Percentiles rank a stretch among this genome's conserved stretches.
Evolutionary conservation across 371 early-diverging fungal species (phyloP).

Genomic region (Thermomucor indicae-seudaticae): DNA sequence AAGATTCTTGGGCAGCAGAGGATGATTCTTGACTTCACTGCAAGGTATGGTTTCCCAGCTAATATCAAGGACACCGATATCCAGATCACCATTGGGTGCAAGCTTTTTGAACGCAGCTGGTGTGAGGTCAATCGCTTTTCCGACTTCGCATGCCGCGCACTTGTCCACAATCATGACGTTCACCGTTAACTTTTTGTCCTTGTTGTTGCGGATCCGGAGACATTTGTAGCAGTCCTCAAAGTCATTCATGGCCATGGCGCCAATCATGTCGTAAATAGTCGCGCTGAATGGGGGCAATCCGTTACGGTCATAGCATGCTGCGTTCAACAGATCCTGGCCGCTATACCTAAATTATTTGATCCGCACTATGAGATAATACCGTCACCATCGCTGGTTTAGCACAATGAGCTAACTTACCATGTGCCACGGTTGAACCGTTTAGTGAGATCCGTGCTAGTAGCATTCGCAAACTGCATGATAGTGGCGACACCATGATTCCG

Average conservation of each 20-base stretch:
- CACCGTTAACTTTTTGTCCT: conserved; percentile 26
- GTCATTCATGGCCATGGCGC: conserved; percentile 49
- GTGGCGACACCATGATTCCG: too few species aligned
- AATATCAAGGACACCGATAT: conserved; percentile 41
- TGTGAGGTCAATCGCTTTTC: conserved; percentile 41
- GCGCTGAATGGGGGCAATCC: conserved; percentile 39
- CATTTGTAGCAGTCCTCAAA: conserved; percentile 50
- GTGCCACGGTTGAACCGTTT: conserved; percentile 41
- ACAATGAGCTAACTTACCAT: conserved; percentile 26
- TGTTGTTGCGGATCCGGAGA: conserved; percentile 43
- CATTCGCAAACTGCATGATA: conserved; percentile 22
- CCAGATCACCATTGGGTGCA: conserved; percentile 27
- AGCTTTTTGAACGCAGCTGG: conserved; percentile 40
- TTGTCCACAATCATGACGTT: conserved; percentile 44
- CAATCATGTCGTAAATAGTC: conserved; percentile 36
- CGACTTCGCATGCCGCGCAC: conserved; percentile 40
- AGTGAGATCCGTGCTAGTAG: conserved; percentile 12
- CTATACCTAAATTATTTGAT: conserved; percentile 36
- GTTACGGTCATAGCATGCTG: conserved; percentile 47
- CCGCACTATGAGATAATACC: too few species aligned
- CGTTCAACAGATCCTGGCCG: conserved; percentile 42
- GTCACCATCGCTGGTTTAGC: too few species aligned
- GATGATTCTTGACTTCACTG: background rate
- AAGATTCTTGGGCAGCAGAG: background rate
- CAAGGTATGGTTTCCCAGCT: conserved; percentile 27